Evolutionary conservation across 2,329 filamentous ascomycete genomes (phyloP).

Genomic region (Aspergillus sp.): DNA sequence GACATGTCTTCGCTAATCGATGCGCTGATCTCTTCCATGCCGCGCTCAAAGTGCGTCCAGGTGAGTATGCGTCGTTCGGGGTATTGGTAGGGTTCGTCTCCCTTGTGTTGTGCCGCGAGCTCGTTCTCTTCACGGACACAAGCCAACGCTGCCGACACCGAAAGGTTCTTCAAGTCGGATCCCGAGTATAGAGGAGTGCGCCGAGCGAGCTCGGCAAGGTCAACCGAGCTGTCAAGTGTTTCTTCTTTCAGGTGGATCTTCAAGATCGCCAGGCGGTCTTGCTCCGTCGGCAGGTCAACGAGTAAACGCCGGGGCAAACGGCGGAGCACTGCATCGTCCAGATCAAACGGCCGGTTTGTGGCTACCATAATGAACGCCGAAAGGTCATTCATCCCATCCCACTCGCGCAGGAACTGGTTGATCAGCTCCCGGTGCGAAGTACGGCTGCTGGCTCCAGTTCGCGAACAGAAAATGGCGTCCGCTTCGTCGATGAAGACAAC

Average conservation of each 20-base stretch:
- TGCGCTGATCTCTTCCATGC: slow-evolving; percentile 83
- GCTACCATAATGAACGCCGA: slow-evolving; percentile 98
- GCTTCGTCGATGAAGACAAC: slow-evolving; percentile 98
- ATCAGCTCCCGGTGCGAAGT: slow-evolving; percentile 82
- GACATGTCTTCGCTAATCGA: slow-evolving; percentile 94
- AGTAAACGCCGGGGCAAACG: slow-evolving; percentile 50
- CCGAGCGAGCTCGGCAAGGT: slow-evolving; percentile 43
- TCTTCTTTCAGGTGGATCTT: slow-evolving; percentile 52
- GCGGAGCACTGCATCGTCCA: slow-evolving; percentile 64
- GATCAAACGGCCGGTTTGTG: slow-evolving; percentile 90
- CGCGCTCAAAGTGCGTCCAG: slow-evolving; percentile 75
- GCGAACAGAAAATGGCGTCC: slow-evolving; percentile 82
- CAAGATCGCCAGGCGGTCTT: slow-evolving; percentile 48
- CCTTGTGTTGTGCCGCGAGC: slow-evolving; percentile 33
- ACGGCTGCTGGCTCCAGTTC: slow-evolving; percentile 62
- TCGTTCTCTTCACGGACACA: slow-evolving; percentile 50
- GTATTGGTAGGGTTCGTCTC: slow-evolving; percentile 55
- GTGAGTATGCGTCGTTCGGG: slow-evolving; percentile 67
- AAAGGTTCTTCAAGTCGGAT: slow-evolving; percentile 53
- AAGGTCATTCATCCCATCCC: slow-evolving; percentile 84
- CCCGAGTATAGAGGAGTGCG: slow-evolving; percentile 52
- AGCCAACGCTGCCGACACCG: slow-evolving; percentile 49
- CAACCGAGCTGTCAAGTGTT: slow-evolving; percentile 40
- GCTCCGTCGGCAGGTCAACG: slow-evolving; percentile 48
- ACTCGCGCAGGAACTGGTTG: slow-evolving; percentile 94